Conservation (phyloP, 805 yeast genomes). For the Cyberlindnera bimundalis region DNA sequence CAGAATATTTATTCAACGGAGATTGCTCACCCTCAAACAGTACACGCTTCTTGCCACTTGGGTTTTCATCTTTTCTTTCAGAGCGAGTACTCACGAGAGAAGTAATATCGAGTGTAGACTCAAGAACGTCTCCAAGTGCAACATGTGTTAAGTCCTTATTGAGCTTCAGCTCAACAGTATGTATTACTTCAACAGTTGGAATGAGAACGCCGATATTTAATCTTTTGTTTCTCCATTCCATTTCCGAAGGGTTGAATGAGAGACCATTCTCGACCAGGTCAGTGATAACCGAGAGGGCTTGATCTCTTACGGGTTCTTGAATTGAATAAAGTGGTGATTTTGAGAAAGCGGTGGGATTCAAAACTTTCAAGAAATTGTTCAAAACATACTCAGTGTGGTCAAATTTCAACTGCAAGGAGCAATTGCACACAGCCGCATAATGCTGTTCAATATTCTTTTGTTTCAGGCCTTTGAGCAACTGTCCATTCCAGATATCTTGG, state of each 20-base stretch:
- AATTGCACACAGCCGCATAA: slow-evolving; percentile 21
- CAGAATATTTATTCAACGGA: slow-evolving; percentile 34
- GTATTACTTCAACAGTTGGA: slow-evolving; percentile 59
- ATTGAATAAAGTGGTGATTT: background rate
- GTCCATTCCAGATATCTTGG: slow-evolving; percentile 22
- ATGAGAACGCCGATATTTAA: slow-evolving; percentile 56
- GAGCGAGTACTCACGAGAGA: slow-evolving; percentile 31
- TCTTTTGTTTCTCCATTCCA: slow-evolving; percentile 6
- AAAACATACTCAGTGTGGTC: slow-evolving; percentile 8
- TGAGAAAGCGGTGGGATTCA: background rate
- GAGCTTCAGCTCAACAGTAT: slow-evolving; percentile 45
- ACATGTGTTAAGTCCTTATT: slow-evolving; percentile 39
- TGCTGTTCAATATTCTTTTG: slow-evolving; percentile 18
- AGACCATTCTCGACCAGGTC: background rate
- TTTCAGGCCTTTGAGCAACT: slow-evolving; percentile 15
- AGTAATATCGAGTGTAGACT: slow-evolving; percentile 34
- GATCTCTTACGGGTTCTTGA: slow-evolving; percentile 1
- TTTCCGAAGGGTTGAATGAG: background rate
- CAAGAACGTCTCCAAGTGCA: slow-evolving; percentile 62
- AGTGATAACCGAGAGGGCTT: background rate
- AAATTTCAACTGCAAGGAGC: slow-evolving; percentile 5
- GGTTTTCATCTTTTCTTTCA: slow-evolving; percentile 1
- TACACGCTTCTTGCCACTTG: slow-evolving; percentile 20
- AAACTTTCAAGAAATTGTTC: slow-evolving; percentile 1
- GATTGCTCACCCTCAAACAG: slow-evolving; percentile 21